Percentiles rank a stretch among this genome's conserved stretches.
Conservation (phyloP, 192 early-diverging fungal species). For the Linnemannia elongata region DNA sequence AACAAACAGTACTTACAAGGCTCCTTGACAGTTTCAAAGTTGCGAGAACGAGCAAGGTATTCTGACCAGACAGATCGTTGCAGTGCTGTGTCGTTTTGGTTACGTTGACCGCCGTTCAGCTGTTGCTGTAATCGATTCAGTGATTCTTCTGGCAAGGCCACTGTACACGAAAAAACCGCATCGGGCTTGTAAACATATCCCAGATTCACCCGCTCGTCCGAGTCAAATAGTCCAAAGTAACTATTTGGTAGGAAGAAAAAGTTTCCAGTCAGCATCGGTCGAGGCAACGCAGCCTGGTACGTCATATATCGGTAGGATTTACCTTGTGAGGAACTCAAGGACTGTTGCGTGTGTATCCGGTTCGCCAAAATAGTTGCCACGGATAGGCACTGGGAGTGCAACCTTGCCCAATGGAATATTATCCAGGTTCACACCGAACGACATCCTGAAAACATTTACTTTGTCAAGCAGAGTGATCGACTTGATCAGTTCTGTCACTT, state of each 20-base stretch:
- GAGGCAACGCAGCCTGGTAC: no score
- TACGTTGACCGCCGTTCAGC: not conserved
- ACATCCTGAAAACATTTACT: constrained; percentile 33
- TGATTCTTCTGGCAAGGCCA: not conserved
- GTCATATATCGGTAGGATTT: not conserved
- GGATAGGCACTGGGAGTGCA: constrained; percentile 29
- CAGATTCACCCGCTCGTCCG: constrained; percentile 52
- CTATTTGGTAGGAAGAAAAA: constrained; percentile 15
- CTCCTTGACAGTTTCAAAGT: constrained; percentile 26
- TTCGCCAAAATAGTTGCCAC: constrained; percentile 58
- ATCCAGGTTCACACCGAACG: constrained; percentile 28
- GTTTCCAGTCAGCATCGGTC: not conserved
- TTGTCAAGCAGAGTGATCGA: constrained; percentile 54
- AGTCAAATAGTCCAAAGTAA: constrained; percentile 59
- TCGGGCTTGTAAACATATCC: constrained; percentile 51
- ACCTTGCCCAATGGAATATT: not conserved
- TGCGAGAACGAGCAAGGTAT: constrained; percentile 33
- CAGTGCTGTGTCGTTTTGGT: not conserved
- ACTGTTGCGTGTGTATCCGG: constrained; percentile 37
- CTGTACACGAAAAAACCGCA: constrained; percentile 55
- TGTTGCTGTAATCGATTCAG: constrained; percentile 1
- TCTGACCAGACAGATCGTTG: constrained; percentile 11
- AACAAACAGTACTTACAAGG: constrained; percentile 11
- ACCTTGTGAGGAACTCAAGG: constrained; percentile 59
- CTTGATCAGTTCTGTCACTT: constrained; percentile 50